Base-by-base conservation (phyloP, 495 filamentous ascomycete species). In the Talaromyces liani region DNA sequence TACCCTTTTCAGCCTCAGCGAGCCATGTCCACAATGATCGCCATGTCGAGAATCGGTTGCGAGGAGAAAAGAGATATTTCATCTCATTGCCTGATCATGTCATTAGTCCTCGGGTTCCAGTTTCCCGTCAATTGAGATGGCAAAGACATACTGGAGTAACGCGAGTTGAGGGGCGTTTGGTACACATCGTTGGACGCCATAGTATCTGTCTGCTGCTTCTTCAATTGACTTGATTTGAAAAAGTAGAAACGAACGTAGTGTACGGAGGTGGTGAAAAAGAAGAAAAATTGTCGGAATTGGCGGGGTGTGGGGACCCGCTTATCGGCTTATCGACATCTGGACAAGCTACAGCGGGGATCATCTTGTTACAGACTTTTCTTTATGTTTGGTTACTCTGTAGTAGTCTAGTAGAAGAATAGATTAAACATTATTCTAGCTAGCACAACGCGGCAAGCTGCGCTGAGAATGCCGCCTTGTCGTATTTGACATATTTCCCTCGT, bases 401-500 rank as follows among this genome's bases (percentile, higher is more conserved):
- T n/a, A n/a, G n/a, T n/a, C n/a, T n/a, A n/a, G n/a, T n/a, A n/a
- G 39, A 45, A 45, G 39, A 45, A 45, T 45, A 16, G 22, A 27
- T 49, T 57, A 58, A 58, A 33, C 31, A 58, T 58, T 33, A 36
- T 16, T 56, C 29, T 24, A 54, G 22, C 56, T 58, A 76, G 31
- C 66, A 67, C 57, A 82, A 68, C 45, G 73, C 72, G 12, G 81
- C 78, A 63, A 84, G 65, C 60, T 81, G 75, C 24, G 78, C 75
- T 53, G 82, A 74, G 58, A 84, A 68, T 54, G 71, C 75, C 18
- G 81, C 82, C 77, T 97, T 97, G 76, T 97, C 92, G 72, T 94
- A 98, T 80, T 93, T 96, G 75, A 93, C 91, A 76, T 98, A 96
- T 77, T 98, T 98, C 64, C 92, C 92, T 72, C 91, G 91, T 34